Percentiles rank a stretch among this genome's conserved stretches.
phyloP scores from a whole-genome alignment of 305 asterid genomes.

The Ajuga reptans region DNA sequence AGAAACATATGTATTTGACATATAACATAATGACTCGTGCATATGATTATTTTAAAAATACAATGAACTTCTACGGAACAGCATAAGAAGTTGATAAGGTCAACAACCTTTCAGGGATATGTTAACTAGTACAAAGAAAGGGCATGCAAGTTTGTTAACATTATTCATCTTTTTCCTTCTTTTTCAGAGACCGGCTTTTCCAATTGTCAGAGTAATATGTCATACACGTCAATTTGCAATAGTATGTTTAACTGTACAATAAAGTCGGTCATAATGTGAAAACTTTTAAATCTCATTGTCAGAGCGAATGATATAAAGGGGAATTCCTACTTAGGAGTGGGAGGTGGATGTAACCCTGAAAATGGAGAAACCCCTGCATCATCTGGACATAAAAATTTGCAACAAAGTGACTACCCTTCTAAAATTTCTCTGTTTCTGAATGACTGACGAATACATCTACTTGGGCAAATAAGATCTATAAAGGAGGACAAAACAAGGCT shows the following conservation, averaged over 20 bases:
- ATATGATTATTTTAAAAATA: not conserved
- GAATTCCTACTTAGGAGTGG: not conserved
- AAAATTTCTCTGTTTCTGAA: not conserved
- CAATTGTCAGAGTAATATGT: not conserved
- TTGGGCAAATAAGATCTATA: not conserved
- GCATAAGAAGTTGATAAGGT: not conserved
- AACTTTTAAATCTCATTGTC: not conserved
- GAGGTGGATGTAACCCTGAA: not conserved
- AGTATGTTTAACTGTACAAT: not conserved
- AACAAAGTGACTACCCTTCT: not conserved
- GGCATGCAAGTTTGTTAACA: not conserved
- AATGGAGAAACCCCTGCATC: not conserved
- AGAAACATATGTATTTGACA: not conserved
- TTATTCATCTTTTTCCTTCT: too few species aligned
- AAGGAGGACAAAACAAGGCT: not conserved
- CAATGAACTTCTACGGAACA: not conserved
- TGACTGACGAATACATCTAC: not conserved
- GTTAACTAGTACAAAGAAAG: not conserved
- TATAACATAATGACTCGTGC: conserved; percentile 10
- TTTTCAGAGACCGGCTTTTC: too few species aligned
- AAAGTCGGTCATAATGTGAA: conserved; percentile 9
- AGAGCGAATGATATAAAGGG: not conserved
- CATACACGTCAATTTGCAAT: conserved; percentile 6
- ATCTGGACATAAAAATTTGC: not conserved
- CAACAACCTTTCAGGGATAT: not conserved